Evolutionary conservation across 345 rosid genomes (phyloP).

Genomic region (Arabis alpina): DNA sequence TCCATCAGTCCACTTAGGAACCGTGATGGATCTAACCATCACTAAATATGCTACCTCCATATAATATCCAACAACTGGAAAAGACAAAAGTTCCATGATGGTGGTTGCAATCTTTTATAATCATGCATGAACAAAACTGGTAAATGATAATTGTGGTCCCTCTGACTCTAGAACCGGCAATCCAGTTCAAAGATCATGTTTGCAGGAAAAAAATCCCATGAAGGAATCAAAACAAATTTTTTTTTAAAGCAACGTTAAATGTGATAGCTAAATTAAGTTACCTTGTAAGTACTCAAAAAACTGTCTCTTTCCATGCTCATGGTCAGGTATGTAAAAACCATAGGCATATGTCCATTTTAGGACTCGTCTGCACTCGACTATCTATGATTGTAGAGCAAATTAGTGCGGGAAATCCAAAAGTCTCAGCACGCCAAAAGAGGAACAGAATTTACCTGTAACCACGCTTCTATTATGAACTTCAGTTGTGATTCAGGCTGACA

Average conservation of each 20-base stretch:
- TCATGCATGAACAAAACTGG: not conserved
- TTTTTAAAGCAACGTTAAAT: not conserved
- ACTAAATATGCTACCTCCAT: not conserved
- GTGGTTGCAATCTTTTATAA: not conserved
- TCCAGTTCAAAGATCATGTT: not conserved
- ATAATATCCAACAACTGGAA: not conserved
- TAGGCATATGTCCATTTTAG: conserved; percentile 90
- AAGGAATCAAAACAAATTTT: not conserved
- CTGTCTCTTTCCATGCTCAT: conserved; percentile 72
- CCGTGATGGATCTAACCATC: conserved; percentile 5
- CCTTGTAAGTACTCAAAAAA: conserved; percentile 92
- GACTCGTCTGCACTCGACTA: conserved; percentile 87
- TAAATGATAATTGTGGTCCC: not conserved
- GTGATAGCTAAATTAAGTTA: conserved; percentile 22
- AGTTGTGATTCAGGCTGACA: conserved; percentile 87
- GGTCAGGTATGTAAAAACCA: conserved; percentile 80
- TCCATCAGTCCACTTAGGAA: conserved; percentile 7
- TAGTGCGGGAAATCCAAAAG: conserved; percentile 18
- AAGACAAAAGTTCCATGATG: not conserved
- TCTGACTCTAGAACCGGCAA: not conserved
- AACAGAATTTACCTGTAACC: conserved; percentile 69
- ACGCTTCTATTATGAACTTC: conserved; percentile 84
- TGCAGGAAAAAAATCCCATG: not conserved
- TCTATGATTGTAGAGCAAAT: conserved; percentile 47
- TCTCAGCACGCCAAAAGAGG: not conserved